Evolutionary conservation across 1,139 yeast species (phyloP).

Genomic region (Geotrichum australiense): DNA sequence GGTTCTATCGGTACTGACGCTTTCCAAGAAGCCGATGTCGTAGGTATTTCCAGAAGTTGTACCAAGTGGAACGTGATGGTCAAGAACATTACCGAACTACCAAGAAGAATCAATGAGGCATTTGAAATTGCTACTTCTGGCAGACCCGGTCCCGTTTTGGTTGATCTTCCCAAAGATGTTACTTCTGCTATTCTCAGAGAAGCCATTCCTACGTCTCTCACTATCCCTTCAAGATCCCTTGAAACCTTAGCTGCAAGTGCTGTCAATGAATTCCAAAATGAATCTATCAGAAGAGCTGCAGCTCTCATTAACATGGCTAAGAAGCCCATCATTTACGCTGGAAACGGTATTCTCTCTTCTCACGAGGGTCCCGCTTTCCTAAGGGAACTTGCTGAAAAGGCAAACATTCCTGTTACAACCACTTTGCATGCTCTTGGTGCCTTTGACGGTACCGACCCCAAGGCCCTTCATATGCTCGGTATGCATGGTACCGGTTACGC

Average conservation of each 20-base stretch:
- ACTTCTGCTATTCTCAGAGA: conserved; percentile 84
- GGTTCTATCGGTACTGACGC: conserved; percentile 96
- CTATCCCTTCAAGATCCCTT: conserved; percentile 78
- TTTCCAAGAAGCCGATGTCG: conserved; percentile 97
- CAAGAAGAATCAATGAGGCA: conserved; percentile 94
- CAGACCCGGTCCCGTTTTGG: conserved; percentile 97
- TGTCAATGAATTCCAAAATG: conserved; percentile 68
- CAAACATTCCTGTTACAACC: conserved; percentile 91
- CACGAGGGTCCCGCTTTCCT: conserved; percentile 75
- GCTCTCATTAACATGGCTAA: conserved; percentile 71
- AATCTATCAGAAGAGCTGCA: conserved; percentile 73
- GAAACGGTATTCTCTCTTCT: conserved; percentile 79
- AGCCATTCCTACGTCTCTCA: conserved; percentile 78
- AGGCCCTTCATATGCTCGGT: conserved; percentile 91
- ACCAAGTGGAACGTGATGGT: conserved; percentile 99
- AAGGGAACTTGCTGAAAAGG: conserved; percentile 82
- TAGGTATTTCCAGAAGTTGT: conserved; percentile 94
- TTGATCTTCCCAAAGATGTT: conserved; percentile 95
- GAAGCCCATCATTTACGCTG: conserved; percentile 83
- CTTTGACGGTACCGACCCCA: conserved; percentile 84
- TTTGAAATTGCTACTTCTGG: conserved; percentile 95
- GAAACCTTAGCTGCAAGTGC: conserved; percentile 64
- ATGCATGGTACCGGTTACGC: conserved; percentile 98
- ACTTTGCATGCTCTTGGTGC: conserved; percentile 92
- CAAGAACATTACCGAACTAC: conserved; percentile 85